Conservation (phyloP, 129 eudicot genomes). For the Kitagawia praeruptora region DNA sequence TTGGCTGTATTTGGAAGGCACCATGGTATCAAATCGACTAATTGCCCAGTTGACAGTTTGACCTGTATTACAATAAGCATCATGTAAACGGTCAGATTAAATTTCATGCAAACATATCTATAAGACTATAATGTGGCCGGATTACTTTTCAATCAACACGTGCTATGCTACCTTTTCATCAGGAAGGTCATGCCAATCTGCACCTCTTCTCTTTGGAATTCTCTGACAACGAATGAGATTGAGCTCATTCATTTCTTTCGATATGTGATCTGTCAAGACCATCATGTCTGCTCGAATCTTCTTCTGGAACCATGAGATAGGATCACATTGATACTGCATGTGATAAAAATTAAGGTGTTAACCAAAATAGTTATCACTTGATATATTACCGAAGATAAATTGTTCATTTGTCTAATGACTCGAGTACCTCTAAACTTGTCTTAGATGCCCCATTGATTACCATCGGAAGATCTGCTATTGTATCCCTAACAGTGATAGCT, state of each 20-base stretch:
- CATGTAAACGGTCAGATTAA: not conserved
- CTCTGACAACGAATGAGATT: constrained; percentile 54
- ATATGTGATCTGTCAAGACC: constrained; percentile 43
- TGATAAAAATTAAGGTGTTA: not conserved
- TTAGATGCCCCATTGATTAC: constrained; percentile 55
- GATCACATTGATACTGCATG: constrained; percentile 48
- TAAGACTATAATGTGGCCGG: not conserved
- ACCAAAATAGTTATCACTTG: not conserved
- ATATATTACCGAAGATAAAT: not conserved
- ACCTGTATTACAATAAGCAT: constrained; percentile 31
- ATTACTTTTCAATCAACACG: not conserved
- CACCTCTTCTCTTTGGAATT: constrained; percentile 51
- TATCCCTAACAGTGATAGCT: constrained; percentile 59
- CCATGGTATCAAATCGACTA: constrained; percentile 59
- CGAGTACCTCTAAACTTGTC: constrained; percentile 37
- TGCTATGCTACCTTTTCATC: constrained; percentile 44
- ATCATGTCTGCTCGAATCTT: constrained; percentile 31
- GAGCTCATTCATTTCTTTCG: constrained; percentile 60
- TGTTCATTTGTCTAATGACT: not conserved
- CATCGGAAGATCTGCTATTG: constrained; percentile 62
- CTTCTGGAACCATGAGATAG: constrained; percentile 59
- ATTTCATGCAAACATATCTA: not conserved
- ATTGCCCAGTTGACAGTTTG: constrained; percentile 45
- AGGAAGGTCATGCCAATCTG: constrained; percentile 65
- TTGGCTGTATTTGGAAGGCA: constrained; percentile 54